Conservation (phyloP, 805 yeast genomes). For the Candida maesae region DNA sequence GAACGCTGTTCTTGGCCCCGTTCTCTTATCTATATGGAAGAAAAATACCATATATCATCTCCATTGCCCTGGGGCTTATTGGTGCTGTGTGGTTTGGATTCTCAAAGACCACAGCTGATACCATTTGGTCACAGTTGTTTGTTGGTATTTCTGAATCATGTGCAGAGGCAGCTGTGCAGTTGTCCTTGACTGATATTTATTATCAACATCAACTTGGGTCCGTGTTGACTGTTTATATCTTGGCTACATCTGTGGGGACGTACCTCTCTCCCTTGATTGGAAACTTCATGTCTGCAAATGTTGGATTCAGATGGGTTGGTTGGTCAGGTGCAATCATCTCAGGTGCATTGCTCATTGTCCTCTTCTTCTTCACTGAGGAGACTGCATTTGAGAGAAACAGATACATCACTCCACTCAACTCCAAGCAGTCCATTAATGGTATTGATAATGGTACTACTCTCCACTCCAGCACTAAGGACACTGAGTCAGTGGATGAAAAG, state of each 20-base stretch:
- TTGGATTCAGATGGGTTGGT: constrained; percentile 79
- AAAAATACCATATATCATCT: constrained; percentile 58
- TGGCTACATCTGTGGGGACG: constrained; percentile 74
- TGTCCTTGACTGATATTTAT: constrained; percentile 67
- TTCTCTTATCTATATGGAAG: constrained; percentile 67
- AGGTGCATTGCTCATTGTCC: constrained; percentile 50
- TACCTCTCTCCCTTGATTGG: constrained; percentile 78
- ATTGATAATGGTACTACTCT: constrained; percentile 17
- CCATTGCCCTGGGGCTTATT: constrained; percentile 53
- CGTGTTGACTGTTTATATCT: constrained; percentile 66
- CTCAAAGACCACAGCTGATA: constrained; percentile 49
- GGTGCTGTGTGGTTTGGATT: constrained; percentile 74
- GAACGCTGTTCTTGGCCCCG: constrained; percentile 63
- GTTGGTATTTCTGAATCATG: constrained; percentile 80
- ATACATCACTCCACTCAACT: constrained; percentile 32
- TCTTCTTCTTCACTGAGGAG: constrained; percentile 65
- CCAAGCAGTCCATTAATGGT: constrained; percentile 18
- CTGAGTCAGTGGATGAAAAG: constrained; percentile 16
- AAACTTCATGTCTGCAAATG: constrained; percentile 59
- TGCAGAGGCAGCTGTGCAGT: constrained; percentile 69
- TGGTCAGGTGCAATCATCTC: constrained; percentile 62
- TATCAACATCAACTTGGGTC: constrained; percentile 75
- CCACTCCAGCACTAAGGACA: constrained; percentile 7
- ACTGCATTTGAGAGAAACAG: constrained; percentile 59
- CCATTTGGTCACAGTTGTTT: constrained; percentile 74